Percentiles rank a stretch among this genome's conserved stretches.
Evolutionary conservation across 176 grass and related monocot species (phyloP).

Genomic region (Alloteropsis semialata): DNA sequence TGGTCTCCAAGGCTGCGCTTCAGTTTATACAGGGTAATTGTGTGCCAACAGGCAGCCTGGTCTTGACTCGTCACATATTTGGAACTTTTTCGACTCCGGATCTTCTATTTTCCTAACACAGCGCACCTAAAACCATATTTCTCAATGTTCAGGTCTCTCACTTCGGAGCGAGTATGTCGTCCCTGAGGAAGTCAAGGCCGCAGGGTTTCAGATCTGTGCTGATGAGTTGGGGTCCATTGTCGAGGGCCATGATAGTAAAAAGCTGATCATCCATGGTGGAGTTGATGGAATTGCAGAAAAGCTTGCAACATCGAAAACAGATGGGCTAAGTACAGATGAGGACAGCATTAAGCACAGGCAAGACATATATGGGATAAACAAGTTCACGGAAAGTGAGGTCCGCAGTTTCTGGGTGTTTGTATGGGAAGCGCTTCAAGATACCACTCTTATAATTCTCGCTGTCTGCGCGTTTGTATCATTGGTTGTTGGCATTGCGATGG

Average conservation of each 20-base stretch:
- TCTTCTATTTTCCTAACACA: not conserved
- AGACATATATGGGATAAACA: constrained; percentile 83
- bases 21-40: constrained; percentile 80
- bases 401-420: constrained; percentile 95
- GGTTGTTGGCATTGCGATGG: constrained; percentile 73
- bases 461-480: constrained; percentile 83
- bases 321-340: constrained; percentile 52
- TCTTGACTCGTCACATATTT: not conserved
- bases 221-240: constrained; percentile 87
- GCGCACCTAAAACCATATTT: not conserved
- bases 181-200: constrained; percentile 65
- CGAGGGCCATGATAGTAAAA: constrained; percentile 85
- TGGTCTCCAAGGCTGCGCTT: constrained; percentile 87
- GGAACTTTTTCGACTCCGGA: not conserved
- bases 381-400: constrained; percentile 74
- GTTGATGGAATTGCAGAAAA: constrained; percentile 67
- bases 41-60: no score
- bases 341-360: constrained; percentile 68
- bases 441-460: constrained; percentile 82
- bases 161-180: constrained; percentile 63
- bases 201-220: constrained; percentile 76
- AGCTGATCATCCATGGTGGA: constrained; percentile 56
- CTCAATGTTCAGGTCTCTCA: constrained; percentile 41
- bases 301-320: constrained; percentile 47
- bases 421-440: constrained; percentile 94